phyloP scores from a whole-genome alignment of 768 basidiomycete species.

The Boletales sp. region DNA sequence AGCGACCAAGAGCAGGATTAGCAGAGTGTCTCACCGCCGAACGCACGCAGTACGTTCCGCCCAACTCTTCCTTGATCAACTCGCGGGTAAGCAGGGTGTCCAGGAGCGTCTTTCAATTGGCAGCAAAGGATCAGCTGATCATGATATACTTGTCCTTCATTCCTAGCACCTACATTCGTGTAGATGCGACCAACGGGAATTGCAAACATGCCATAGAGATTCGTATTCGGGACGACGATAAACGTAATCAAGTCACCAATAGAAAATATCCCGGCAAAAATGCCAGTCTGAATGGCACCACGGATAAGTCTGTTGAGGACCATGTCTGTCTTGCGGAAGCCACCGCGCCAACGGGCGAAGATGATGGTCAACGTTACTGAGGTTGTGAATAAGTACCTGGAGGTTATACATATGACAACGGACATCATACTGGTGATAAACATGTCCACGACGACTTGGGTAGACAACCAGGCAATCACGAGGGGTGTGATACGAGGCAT shows the following conservation, averaged over 20 bases:
- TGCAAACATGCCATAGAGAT: slow-evolving; percentile 36
- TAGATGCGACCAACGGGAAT: slow-evolving; percentile 41
- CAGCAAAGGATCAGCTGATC: neutral
- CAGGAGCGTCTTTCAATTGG: slow-evolving; percentile 4
- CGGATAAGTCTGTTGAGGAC: slow-evolving; percentile 52
- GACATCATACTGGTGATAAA: slow-evolving; percentile 39
- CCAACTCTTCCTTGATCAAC: too few relatives aligned
- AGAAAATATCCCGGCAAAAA: slow-evolving; percentile 49
- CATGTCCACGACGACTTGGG: slow-evolving; percentile 43
- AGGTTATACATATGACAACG: too few relatives aligned
- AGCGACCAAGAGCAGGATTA: too few relatives aligned
- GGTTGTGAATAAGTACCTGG: neutral
- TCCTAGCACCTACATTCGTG: slow-evolving; percentile 38
- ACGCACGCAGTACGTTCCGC: too few relatives aligned
- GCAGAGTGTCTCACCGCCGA: too few relatives aligned
- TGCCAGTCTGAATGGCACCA: slow-evolving; percentile 52
- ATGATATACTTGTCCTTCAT: neutral
- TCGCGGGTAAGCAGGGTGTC: slow-evolving; percentile 8
- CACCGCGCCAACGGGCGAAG: slow-evolving; percentile 43
- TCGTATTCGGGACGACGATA: slow-evolving; percentile 23
- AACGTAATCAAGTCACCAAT: slow-evolving; percentile 44
- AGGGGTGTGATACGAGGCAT: slow-evolving; percentile 38
- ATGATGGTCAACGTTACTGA: slow-evolving; percentile 26
- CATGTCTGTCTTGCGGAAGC: slow-evolving; percentile 50
- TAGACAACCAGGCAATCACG: slow-evolving; percentile 45